Evolutionary conservation across 2,329 filamentous ascomycete genomes (phyloP), one percentile per base, ranked within the genome.

Genomic region (Elsinoe arachidis): DNA sequence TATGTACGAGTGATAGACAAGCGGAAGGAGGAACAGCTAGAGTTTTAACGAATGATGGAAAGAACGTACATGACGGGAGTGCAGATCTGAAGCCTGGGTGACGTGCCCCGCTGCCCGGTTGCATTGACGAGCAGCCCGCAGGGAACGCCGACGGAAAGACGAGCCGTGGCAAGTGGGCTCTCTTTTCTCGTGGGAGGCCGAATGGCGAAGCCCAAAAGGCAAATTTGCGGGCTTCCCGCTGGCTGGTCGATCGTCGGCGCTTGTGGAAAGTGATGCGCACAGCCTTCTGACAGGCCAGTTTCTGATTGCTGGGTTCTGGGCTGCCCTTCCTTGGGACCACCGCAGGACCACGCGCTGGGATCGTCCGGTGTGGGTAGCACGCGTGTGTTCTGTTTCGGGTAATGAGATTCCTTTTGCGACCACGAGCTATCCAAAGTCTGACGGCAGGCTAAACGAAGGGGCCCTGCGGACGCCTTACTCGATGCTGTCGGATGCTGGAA

Each of bases 21-120:
- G 37, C 37, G 39, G 53, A 23, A 52, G 34, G 38, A 46, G 38
- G 51, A 54, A 39, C 34, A 46, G 39, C 53, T 43, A 55, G 53
- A 56, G 54, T 56, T 56, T 56, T 56, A 46, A 38, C 39, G 41
- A 38, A 38, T 46, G 34, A 37, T 43, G 38, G 54, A 47, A 54
- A 26, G 54, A 39, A 55, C 53, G 53, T 56, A 56, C 54, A 56
- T 56, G 54, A 56, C 43, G 54, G 54, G 54, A 43, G 41, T 38
- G 54, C 41, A 56, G 54, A 56, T 56, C 54, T 46, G 17, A 19
- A 38, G 49, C 33, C 41, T 37, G 54, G 47, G 54, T 56, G 54
- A 56, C 54, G 54, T 56, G 39, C 43, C 54, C 54, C 54, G 54
- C 41, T 34, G 54, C 54, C 54, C 54, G 54, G 54, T 56, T 56